These are phyloP conservation scores for Violaceomyces palustris DNA, from an alignment of 1,284 basidiomycete genomes.

Conservation along the genomic window DNA sequence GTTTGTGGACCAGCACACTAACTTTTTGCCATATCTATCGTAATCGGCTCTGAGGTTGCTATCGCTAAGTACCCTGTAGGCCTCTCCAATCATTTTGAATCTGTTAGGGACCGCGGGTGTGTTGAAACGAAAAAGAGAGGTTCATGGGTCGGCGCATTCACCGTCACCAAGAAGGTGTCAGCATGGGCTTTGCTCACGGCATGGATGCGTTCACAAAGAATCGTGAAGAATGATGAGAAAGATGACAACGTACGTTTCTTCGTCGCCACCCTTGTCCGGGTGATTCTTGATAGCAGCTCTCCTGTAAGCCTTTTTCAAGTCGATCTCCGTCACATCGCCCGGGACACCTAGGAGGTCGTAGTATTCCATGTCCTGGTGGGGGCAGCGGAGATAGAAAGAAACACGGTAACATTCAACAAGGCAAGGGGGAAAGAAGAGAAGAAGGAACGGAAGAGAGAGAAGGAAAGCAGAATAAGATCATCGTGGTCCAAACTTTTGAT, in stretches of 20 bases:
- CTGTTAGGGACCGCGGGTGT: too few relatives aligned
- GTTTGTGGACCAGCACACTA: conserved; percentile 57
- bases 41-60: conserved; percentile 83
- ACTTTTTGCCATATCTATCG: conserved; percentile 87
- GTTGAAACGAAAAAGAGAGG: too few relatives aligned
- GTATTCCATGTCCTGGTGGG: conserved; percentile 49
- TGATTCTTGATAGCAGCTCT: conserved; percentile 87
- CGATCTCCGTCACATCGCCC: conserved; percentile 60
- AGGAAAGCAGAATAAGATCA: neutral
- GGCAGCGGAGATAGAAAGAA: too few relatives aligned
- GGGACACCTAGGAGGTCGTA: conserved; percentile 52
- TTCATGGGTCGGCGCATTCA: neutral
- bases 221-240: neutral
- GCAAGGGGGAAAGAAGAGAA: neutral
- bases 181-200: neutral
- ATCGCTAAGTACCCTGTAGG: conserved; percentile 46
- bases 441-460: neutral
- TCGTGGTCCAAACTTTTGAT: too few relatives aligned
- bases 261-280: conserved; percentile 52
- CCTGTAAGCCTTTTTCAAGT: conserved; percentile 91
- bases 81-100: conserved; percentile 61
- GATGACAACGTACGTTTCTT: conserved; percentile 37
- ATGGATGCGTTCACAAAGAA: too few relatives aligned
- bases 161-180: too few relatives aligned
- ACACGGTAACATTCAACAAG: neutral